Evolutionary conservation across 2,329 filamentous ascomycete species (phyloP).

Genomic region (Ambrosiella beaveri): DNA sequence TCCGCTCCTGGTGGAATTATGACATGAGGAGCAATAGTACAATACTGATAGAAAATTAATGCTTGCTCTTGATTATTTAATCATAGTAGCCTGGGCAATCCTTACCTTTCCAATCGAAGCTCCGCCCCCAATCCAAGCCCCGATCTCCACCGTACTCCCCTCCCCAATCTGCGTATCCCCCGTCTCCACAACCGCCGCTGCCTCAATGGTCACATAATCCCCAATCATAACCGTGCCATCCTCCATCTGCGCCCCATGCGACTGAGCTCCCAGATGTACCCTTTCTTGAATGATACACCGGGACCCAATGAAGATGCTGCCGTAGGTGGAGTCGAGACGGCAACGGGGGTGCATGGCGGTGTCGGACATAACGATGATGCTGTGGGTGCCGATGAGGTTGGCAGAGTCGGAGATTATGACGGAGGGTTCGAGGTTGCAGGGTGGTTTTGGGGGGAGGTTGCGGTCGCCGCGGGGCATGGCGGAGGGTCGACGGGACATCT

Average conservation of each 20-base stretch:
- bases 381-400: slow-evolving; percentile 51
- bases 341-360: slow-evolving; percentile 75
- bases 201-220: slow-evolving; percentile 46
- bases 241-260: slow-evolving; percentile 14
- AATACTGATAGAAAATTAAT: slow-evolving; percentile 32
- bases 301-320: slow-evolving; percentile 64
- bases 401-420: slow-evolving; percentile 46
- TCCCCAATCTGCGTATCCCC: slow-evolving; percentile 45
- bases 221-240: slow-evolving; percentile 37
- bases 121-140: slow-evolving; percentile 40
- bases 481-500: slow-evolving; percentile 33
- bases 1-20: slow-evolving; percentile 38
- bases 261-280: slow-evolving; percentile 32
- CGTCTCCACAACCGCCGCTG: slow-evolving; percentile 41
- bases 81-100: not conserved
- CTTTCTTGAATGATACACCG: slow-evolving; percentile 69
- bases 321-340: slow-evolving; percentile 59
- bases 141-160: slow-evolving; percentile 42
- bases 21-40: slow-evolving; percentile 50
- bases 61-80: not conserved
- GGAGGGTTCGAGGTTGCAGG: slow-evolving; percentile 42
- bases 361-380: slow-evolving; percentile 61
- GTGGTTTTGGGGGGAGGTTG: slow-evolving; percentile 32
- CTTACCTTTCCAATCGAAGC: slow-evolving; percentile 45
- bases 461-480: slow-evolving; percentile 34